Percentiles rank a stretch among this genome's conserved stretches.
Conservation (phyloP, 371 early-diverging fungal species). For the Apophysomyces sp. region DNA sequence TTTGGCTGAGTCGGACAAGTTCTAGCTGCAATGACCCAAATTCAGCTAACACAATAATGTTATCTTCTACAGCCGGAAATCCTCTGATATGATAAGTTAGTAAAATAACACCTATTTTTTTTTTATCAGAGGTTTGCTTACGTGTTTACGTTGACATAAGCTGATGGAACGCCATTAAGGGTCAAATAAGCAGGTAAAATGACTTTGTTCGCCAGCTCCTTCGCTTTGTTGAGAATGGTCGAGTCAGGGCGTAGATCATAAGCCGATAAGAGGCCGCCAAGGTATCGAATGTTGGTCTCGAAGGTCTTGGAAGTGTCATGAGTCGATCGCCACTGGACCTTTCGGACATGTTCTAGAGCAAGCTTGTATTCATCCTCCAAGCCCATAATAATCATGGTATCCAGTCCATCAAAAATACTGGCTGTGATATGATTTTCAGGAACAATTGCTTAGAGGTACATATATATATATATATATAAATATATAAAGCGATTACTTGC, state of each 20-base stretch:
- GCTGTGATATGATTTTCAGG: too few species aligned
- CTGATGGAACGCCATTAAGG: constrained; percentile 72
- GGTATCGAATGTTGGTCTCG: constrained; percentile 75
- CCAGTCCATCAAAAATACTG: constrained; percentile 83
- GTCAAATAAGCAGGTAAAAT: constrained; percentile 53
- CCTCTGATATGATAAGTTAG: constrained; percentile 15
- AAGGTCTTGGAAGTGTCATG: constrained; percentile 50
- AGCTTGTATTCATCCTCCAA: constrained; percentile 69
- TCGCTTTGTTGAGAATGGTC: constrained; percentile 47
- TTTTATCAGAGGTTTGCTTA: constrained; percentile 8
- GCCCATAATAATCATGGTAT: constrained; percentile 83
- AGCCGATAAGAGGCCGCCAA: constrained; percentile 70
- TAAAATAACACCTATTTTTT: background rate
- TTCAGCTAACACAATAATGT: constrained; percentile 73
- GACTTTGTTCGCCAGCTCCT: constrained; percentile 32
- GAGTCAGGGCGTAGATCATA: constrained; percentile 60
- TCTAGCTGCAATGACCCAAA: constrained; percentile 89
- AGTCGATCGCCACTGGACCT: constrained; percentile 33
- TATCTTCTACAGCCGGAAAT: constrained; percentile 11
- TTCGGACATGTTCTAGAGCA: constrained; percentile 61
- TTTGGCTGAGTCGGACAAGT: constrained; percentile 74
- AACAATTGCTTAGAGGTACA: background rate
- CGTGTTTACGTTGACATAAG: constrained; percentile 60
- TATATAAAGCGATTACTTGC: constrained; percentile 12
- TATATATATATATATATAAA: too few species aligned